Percentiles rank a stretch among this genome's conserved stretches.
phyloP scores from a whole-genome alignment of 1,284 basidiomycete genomes.

The Austroboletus novae-zelandiae region DNA sequence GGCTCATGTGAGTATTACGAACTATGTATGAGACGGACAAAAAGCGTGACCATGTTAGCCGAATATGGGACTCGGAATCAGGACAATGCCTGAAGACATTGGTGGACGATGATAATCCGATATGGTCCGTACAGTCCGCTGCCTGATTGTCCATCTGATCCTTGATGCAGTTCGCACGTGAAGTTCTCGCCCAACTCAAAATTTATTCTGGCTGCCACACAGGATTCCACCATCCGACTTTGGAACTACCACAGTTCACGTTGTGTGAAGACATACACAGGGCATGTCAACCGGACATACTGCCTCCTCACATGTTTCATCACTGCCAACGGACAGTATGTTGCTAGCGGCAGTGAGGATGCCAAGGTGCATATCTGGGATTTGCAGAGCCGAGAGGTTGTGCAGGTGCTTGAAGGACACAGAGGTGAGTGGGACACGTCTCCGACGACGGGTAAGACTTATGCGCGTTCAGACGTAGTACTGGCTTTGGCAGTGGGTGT shows the following conservation, averaged over 20 bases:
- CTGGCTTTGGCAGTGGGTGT: conserved; percentile 66
- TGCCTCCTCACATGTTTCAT: conserved; percentile 67
- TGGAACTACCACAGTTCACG: conserved; percentile 94
- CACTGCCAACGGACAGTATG: conserved; percentile 53
- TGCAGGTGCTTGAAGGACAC: conserved; percentile 78
- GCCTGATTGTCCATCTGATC: conserved; percentile 11
- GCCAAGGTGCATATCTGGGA: conserved; percentile 89
- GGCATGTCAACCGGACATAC: conserved; percentile 80
- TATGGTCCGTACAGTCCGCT: conserved; percentile 57
- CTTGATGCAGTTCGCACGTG: conserved; percentile 65
- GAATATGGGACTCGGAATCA: conserved; percentile 94
- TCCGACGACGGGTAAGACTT: conserved; percentile 8
- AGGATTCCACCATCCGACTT: conserved; percentile 89
- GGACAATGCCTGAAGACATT: conserved; percentile 97
- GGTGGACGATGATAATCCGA: conserved; percentile 93
- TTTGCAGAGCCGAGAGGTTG: conserved; percentile 76
- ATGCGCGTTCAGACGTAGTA: conserved; percentile 56
- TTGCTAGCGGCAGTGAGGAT: conserved; percentile 91
- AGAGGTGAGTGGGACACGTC: conserved; percentile 51
- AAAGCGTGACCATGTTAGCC: conserved; percentile 47
- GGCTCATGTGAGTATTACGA: conserved; percentile 73
- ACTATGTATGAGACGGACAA: neutral
- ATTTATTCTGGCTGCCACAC: conserved; percentile 85
- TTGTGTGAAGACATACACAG: conserved; percentile 90
- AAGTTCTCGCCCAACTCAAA: conserved; percentile 90